Conservation (phyloP, 495 filamentous ascomycete genomes). For the Filosporella fistucella region DNA sequence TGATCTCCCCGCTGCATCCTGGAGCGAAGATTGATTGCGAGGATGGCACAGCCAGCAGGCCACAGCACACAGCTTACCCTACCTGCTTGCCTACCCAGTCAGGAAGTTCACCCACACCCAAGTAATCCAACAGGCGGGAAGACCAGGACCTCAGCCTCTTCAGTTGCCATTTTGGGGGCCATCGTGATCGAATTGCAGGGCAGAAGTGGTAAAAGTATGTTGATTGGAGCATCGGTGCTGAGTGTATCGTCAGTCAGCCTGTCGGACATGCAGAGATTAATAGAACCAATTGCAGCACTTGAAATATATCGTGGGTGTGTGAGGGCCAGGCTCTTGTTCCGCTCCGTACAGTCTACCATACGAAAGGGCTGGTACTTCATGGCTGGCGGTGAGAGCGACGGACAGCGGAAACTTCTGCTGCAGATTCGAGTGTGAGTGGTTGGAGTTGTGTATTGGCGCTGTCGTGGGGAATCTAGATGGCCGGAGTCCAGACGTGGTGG, state of each 20-base stretch:
- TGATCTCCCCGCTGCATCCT: conserved; percentile 4
- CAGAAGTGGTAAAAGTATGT: too few relatives aligned
- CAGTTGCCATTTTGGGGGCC: conserved; percentile 8
- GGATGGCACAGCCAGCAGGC: neutral
- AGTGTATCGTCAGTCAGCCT: neutral
- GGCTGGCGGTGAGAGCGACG: neutral
- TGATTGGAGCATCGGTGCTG: conserved; percentile 1
- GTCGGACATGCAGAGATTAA: neutral
- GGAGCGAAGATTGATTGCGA: neutral
- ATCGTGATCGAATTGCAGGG: neutral
- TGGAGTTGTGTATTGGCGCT: neutral
- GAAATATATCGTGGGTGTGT: too few relatives aligned
- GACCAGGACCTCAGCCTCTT: conserved; percentile 15
- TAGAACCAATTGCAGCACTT: too few relatives aligned
- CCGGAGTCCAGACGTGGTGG: too few relatives aligned
- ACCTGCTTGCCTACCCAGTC: too few relatives aligned
- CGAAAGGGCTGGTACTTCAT: neutral
- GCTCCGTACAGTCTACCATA: too few relatives aligned
- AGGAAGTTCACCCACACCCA: neutral
- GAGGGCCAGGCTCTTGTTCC: too few relatives aligned
- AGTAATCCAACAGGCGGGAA: neutral
- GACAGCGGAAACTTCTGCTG: neutral
- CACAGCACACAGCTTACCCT: too few relatives aligned
- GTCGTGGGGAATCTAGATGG: too few relatives aligned
- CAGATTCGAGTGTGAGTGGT: neutral